These are phyloP conservation scores for Dryas drummondii DNA, from an alignment of 306 rosid species.

Conservation along the genomic window DNA sequence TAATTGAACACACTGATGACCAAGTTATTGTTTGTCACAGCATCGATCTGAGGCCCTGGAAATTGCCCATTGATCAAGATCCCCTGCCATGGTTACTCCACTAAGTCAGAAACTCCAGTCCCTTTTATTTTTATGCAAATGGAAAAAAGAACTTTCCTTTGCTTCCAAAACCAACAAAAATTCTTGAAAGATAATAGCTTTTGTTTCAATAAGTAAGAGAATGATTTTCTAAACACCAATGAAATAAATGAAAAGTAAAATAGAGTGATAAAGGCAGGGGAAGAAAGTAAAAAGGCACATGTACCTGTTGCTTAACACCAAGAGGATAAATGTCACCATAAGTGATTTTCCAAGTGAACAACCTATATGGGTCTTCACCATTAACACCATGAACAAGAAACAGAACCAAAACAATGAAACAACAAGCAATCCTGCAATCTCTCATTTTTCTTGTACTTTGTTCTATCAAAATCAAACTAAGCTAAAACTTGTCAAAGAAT, in stretches of 20 bases:
- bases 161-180: neutral
- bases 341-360: slow-evolving; percentile 86
- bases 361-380: slow-evolving; percentile 79
- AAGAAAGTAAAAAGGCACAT: neutral
- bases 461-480: too few relatives aligned
- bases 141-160: neutral
- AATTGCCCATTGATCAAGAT: slow-evolving; percentile 94
- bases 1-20: slow-evolving; percentile 77
- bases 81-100: slow-evolving; percentile 53
- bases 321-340: slow-evolving; percentile 87
- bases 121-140: too few relatives aligned
- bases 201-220: neutral
- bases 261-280: neutral
- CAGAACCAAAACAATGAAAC: slow-evolving; percentile 29
- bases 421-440: slow-evolving; percentile 17
- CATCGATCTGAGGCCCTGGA: slow-evolving; percentile 98
- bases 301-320: slow-evolving; percentile 90
- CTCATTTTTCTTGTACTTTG: slow-evolving; percentile 16
- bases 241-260: neutral
- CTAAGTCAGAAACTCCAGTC: neutral
- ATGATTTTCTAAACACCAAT: neutral
- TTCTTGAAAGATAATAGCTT: neutral
- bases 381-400: slow-evolving; percentile 37
- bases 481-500: neutral
- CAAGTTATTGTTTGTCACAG: slow-evolving; percentile 89